Evolutionary conservation across 345 rosid species (phyloP).

Genomic region (Brassica incana): DNA sequence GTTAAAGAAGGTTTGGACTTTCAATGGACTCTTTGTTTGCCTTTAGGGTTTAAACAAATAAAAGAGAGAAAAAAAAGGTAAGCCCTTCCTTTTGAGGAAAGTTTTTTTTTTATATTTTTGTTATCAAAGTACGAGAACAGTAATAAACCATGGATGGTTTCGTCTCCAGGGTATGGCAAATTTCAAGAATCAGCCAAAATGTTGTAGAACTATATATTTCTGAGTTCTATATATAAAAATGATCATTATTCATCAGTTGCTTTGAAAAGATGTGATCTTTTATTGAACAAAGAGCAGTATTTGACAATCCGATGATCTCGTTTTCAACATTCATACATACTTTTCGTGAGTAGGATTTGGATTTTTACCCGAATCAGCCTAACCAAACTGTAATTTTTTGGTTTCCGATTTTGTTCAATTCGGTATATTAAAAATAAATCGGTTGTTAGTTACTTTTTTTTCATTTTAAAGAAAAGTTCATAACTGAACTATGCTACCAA

Average conservation of each 20-base stretch:
- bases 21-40: conserved; percentile 30
- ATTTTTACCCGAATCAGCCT: no score
- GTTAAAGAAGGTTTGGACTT: neutral
- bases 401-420: no score
- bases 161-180: conserved; percentile 23
- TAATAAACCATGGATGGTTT: conserved; percentile 27
- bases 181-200: conserved; percentile 21
- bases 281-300: no score
- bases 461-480: no score
- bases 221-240: conserved; percentile 11
- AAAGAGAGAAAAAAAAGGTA: conserved; percentile 14
- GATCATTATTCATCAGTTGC: conserved; percentile 3
- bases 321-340: neutral
- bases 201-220: conserved; percentile 36
- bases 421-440: no score
- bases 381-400: no score
- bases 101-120: neutral
- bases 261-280: neutral
- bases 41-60: conserved; percentile 33
- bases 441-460: no score
- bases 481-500: no score
- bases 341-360: no score
- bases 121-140: conserved; percentile 20
- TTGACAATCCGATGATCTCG: neutral
- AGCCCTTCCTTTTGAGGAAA: conserved; percentile 20